A percentile compares a stretch with the other conserved stretches of the same genome.
phyloP scores from a whole-genome alignment of 75 land plant species.

The Cunninghamia lanceolata region DNA sequence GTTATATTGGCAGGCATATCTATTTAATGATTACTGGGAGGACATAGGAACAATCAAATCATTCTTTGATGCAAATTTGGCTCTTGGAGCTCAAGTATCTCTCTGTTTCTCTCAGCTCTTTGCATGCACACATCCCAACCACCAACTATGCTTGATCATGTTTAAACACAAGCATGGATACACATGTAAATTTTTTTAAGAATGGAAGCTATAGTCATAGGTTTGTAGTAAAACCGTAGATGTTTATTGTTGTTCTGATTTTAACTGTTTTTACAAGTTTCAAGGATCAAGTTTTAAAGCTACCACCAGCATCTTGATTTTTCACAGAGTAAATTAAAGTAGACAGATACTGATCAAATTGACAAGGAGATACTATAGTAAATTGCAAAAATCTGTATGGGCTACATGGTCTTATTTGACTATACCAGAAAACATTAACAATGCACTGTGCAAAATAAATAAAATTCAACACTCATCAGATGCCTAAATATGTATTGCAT shows the following conservation, averaged over 20 bases:
- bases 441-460: neutral
- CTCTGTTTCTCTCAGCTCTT: neutral
- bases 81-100: conserved; percentile 67
- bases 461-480: neutral
- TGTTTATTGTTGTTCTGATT: neutral
- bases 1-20: conserved; percentile 54
- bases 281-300: neutral
- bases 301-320: neutral
- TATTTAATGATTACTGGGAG: conserved; percentile 93
- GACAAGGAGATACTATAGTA: neutral
- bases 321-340: neutral
- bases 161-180: neutral
- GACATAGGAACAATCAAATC: conserved; percentile 92
- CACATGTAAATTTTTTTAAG: neutral
- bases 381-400: neutral
- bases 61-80: conserved; percentile 87
- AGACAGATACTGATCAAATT: neutral
- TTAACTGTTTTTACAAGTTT: neutral
- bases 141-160: neutral
- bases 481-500: neutral
- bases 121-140: neutral
- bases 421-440: neutral
- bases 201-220: neutral
- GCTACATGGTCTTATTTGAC: neutral
- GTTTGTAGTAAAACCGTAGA: neutral